Percentiles rank a stretch among this genome's conserved stretches.
phyloP scores from a whole-genome alignment of 1,284 basidiomycete species.

The Sutorius eximius region DNA sequence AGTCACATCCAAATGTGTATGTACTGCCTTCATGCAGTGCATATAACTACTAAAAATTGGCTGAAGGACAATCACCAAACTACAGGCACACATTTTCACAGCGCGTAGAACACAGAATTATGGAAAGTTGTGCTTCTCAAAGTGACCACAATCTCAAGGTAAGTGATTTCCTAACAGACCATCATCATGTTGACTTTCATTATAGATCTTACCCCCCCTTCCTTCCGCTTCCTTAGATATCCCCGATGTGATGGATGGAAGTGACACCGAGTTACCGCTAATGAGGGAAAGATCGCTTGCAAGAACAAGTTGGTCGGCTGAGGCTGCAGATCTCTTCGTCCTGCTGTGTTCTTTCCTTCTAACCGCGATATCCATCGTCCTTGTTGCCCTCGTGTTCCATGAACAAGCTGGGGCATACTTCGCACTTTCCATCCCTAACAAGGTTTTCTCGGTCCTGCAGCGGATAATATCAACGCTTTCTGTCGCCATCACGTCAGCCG shows the following conservation, averaged over 20 bases:
- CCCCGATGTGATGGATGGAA: neutral
- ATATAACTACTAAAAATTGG: neutral
- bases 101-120: neutral
- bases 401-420: neutral
- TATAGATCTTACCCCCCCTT: neutral
- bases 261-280: neutral
- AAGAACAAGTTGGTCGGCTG: neutral
- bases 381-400: conserved; percentile 10
- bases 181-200: neutral
- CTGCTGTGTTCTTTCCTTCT: conserved; percentile 9
- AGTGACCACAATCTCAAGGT: neutral
- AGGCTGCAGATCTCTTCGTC: conserved; percentile 11
- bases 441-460: conserved; percentile 7
- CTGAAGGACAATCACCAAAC: neutral
- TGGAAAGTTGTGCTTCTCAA: neutral
- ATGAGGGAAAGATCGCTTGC: neutral
- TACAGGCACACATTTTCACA: too few species aligned
- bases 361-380: conserved; percentile 3
- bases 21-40: neutral
- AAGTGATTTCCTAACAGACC: neutral
- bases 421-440: neutral
- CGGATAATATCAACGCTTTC: conserved; percentile 8
- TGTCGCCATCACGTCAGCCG: conserved; percentile 11
- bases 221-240: neutral
- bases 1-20: too few species aligned